Base-by-base conservation (phyloP, 768 basidiomycete species). In the Panellus pusillus region DNA sequence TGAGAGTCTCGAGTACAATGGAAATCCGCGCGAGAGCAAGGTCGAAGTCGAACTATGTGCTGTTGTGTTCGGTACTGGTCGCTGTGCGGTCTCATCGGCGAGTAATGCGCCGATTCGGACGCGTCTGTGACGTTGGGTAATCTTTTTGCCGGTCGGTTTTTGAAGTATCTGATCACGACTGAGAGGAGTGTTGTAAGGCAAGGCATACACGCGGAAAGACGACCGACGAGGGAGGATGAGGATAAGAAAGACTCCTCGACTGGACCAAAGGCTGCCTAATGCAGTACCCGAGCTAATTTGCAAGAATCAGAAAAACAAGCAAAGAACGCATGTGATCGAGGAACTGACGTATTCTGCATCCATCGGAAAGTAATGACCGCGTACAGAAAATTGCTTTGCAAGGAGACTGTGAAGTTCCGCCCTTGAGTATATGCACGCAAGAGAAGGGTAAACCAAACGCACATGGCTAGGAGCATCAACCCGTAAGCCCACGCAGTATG, bases 281-380 rank as follows among this genome's bases (percentile, higher is more conserved):
- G 72, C 78, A 90, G 63, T 90, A 90, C n/a, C 87, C 87, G n/a
- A 84, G 65, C 89, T 90, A 50, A 24, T 24, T 24, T 49, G 47
- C 54, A 43, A 24, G 19, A 29, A 43, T 50, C n/a, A 38, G 37
- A n/a, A 18, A 15, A 19, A 24, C 24, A 24, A 24, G 24, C 46
- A 24, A 39, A 39, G 11, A 9, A 13, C 8, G 18, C 15, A 13
- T 32, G 46, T 4, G 11, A 5, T 11, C 48, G 17, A 11, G 32
- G 20, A 44, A 28, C 44, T 14, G n/a, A 88, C 87, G 50, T 68
- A 73, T 71, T 87, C 84, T 18, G 89, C 74, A 24, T 69, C 76
- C 89, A 92, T 3, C 77, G 74, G 65, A 87, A 91, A 3, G 71
- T 74, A 0, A 74, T 68, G 9, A 79, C 73, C 2, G 82, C 80